These are phyloP conservation scores for Botrytis paeoniae DNA, from an alignment of 2,329 filamentous ascomycete genomes.

Conservation along the genomic window DNA sequence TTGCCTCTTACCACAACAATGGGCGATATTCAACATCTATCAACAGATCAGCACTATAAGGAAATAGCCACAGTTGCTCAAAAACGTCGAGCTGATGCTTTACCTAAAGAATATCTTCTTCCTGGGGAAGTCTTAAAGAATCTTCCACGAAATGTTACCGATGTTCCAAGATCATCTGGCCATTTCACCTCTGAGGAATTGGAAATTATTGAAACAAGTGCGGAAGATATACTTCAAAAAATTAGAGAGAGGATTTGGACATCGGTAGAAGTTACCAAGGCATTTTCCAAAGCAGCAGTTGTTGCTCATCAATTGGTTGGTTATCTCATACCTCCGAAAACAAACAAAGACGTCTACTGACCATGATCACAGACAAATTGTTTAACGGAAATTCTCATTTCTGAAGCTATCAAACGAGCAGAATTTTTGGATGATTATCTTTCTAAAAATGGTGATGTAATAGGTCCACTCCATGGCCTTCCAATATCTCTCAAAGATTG, in stretches of 20 bases:
- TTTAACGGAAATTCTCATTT: constrained; percentile 55
- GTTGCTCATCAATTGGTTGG: constrained; percentile 47
- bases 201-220: constrained; percentile 34
- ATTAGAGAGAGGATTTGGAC: constrained; percentile 27
- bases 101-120: constrained; percentile 36
- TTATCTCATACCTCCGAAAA: background rate
- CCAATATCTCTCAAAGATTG: constrained; percentile 44
- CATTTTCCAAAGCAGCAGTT: constrained; percentile 49
- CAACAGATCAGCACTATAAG: constrained; percentile 39
- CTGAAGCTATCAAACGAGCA: constrained; percentile 50
- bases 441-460: constrained; percentile 38
- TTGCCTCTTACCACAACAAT: background rate
- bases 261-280: constrained; percentile 41
- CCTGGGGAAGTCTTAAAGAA: constrained; percentile 26
- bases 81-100: constrained; percentile 37
- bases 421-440: constrained; percentile 52
- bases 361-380: constrained; percentile 51
- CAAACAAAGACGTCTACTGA: background rate
- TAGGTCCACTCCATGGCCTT: constrained; percentile 43
- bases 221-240: constrained; percentile 29
- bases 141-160: constrained; percentile 25
- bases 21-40: constrained; percentile 9
- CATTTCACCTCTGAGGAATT: constrained; percentile 17
- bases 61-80: constrained; percentile 40
- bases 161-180: constrained; percentile 12